Evolutionary conservation across 2,329 filamentous ascomycete genomes (phyloP).

Genomic region (Hypomyces perniciosus): DNA sequence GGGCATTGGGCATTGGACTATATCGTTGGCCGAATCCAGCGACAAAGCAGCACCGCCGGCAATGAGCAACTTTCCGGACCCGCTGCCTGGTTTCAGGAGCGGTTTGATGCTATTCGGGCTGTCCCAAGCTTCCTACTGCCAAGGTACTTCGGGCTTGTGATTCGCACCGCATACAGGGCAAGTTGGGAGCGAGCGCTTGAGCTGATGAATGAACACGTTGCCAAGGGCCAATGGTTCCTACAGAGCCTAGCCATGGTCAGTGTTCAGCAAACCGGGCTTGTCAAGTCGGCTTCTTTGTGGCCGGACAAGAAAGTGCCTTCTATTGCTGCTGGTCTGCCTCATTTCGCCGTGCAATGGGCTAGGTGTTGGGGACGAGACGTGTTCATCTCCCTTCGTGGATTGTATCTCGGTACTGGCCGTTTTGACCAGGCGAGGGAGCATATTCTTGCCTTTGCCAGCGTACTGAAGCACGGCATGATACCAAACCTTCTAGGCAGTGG

Average conservation of each 20-base stretch:
- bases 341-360: conserved; percentile 91
- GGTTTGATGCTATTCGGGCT: conserved; percentile 77
- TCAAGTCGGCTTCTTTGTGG: conserved; percentile 87
- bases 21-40: conserved; percentile 70
- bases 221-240: conserved; percentile 79
- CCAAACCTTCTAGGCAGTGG: conserved; percentile 88
- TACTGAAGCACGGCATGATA: conserved; percentile 97
- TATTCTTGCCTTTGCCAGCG: conserved; percentile 88
- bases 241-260: conserved; percentile 87
- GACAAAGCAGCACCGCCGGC: conserved; percentile 56
- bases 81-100: conserved; percentile 72
- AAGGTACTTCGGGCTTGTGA: conserved; percentile 83
- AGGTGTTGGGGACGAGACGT: conserved; percentile 97
- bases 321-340: conserved; percentile 85
- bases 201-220: conserved; percentile 71
- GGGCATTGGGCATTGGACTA: conserved; percentile 93
- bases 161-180: conserved; percentile 82
- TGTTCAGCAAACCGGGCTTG: conserved; percentile 80
- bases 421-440: conserved; percentile 88
- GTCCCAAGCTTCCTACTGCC: conserved; percentile 87
- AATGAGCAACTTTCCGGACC: conserved; percentile 59
- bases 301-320: conserved; percentile 78
- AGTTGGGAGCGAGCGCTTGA: conserved; percentile 72
- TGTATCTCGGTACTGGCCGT: conserved; percentile 86
- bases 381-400: conserved; percentile 87